These are phyloP conservation scores for Lodderomyces margitis DNA, from an alignment of 1,139 yeast genomes.

Conservation along the genomic window DNA sequence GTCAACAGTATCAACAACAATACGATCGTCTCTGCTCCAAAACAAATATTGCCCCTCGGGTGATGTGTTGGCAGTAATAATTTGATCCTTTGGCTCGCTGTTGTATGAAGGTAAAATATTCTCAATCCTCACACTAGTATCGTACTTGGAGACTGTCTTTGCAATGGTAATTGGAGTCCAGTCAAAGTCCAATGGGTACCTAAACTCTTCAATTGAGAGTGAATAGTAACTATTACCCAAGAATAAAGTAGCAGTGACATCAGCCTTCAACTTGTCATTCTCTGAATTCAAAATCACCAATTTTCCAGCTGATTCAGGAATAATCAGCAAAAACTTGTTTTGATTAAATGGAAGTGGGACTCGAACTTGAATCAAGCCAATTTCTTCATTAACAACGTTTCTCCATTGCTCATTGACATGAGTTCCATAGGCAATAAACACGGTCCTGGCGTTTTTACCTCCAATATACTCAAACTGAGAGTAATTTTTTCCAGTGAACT, in stretches of 20 bases:
- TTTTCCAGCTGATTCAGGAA: constrained; percentile 59
- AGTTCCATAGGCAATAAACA: constrained; percentile 77
- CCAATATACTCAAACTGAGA: constrained; percentile 75
- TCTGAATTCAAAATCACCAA: constrained; percentile 55
- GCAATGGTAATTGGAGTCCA: constrained; percentile 60
- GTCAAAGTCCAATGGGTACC: constrained; percentile 48
- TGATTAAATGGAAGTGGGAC: constrained; percentile 77
- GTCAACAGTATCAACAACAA: constrained; percentile 55
- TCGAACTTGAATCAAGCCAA: constrained; percentile 70
- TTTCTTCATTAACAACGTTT: constrained; percentile 38
- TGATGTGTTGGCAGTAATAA: constrained; percentile 42
- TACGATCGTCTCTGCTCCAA: constrained; percentile 68
- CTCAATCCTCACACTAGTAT: constrained; percentile 26
- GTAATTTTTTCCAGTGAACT: constrained; percentile 56
- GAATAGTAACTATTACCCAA: constrained; percentile 44
- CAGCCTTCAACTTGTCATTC: constrained; percentile 51
- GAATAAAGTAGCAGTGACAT: constrained; percentile 72
- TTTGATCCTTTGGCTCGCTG: constrained; percentile 11
- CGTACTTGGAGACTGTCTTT: constrained; percentile 47
- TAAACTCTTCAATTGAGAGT: constrained; percentile 49
- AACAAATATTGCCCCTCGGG: constrained; percentile 53
- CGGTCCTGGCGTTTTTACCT: constrained; percentile 55
- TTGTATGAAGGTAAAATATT: constrained; percentile 13
- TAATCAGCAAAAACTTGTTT: constrained; percentile 51
- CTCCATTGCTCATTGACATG: constrained; percentile 58